A percentile compares a stretch with the other conserved stretches of the same genome.
phyloP scores from a whole-genome alignment of 208 protist genomes.

The Angomonas deanei region DNA sequence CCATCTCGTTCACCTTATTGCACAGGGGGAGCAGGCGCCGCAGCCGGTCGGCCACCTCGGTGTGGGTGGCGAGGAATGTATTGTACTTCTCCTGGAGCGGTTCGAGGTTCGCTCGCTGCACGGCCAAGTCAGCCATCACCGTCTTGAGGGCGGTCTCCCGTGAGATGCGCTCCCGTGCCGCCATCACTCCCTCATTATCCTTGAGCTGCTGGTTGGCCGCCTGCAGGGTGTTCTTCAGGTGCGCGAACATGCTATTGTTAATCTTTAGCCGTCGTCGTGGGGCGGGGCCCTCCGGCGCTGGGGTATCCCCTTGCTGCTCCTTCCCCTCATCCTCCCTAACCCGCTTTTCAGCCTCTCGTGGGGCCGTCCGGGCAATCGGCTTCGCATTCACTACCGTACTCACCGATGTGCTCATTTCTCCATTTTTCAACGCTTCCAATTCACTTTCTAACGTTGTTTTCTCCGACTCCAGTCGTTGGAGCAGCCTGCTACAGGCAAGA shows the following conservation, averaged over 20 bases:
- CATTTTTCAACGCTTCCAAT: neutral
- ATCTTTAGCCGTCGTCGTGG: conserved; percentile 19
- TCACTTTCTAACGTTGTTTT: neutral
- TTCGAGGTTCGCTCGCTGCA: conserved; percentile 36
- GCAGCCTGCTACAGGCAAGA: conserved; percentile 15
- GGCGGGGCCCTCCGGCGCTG: neutral
- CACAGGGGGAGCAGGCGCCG: conserved; percentile 29
- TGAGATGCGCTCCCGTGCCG: conserved; percentile 50
- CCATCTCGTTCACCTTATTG: conserved; percentile 57
- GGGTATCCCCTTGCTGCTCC: too few species aligned
- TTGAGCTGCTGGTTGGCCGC: conserved; percentile 49
- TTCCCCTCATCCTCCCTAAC: neutral
- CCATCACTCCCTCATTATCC: conserved; percentile 30
- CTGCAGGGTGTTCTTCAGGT: conserved; percentile 54
- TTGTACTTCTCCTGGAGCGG: conserved; percentile 49
- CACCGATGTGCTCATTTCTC: neutral
- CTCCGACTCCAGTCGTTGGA: conserved; percentile 7
- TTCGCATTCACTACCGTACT: too few species aligned
- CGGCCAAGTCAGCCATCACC: conserved; percentile 45
- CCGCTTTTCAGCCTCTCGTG: neutral
- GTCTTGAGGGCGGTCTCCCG: conserved; percentile 48
- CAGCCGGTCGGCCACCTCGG: conserved; percentile 15
- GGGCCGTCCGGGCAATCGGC: too few species aligned
- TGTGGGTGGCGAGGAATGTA: conserved; percentile 20
- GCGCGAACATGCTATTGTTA: conserved; percentile 55